Conservation (phyloP, 768 basidiomycete genomes). For the Lactifluus volemus region DNA sequence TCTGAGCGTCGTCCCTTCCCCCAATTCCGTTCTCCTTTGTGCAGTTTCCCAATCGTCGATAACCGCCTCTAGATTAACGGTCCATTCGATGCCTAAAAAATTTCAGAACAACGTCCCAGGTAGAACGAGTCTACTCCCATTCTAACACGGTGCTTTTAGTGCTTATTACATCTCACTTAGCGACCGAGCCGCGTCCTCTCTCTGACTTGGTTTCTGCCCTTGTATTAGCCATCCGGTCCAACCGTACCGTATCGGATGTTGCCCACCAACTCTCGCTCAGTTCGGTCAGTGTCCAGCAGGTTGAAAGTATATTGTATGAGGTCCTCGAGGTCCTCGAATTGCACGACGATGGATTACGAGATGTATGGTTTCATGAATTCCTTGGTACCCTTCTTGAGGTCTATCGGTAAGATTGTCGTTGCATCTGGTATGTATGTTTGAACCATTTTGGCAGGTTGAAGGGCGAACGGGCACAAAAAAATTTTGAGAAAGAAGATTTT, state of each 20-base stretch:
- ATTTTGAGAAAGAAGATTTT: slow-evolving; percentile 33
- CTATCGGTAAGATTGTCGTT: slow-evolving; percentile 26
- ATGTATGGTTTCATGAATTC: slow-evolving; percentile 41
- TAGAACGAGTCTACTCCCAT: slow-evolving; percentile 18
- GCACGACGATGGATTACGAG: slow-evolving; percentile 31
- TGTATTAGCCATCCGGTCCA: slow-evolving; percentile 39
- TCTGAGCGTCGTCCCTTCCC: slow-evolving; percentile 45
- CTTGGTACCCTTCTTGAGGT: slow-evolving; percentile 39
- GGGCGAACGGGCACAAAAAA: slow-evolving; percentile 23
- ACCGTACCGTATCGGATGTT: slow-evolving; percentile 50
- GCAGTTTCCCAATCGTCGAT: slow-evolving; percentile 31
- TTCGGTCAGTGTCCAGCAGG: slow-evolving; percentile 33
- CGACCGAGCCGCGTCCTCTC: slow-evolving; percentile 14
- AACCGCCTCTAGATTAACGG: slow-evolving; percentile 5
- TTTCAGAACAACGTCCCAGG: neutral
- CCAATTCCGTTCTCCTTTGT: slow-evolving; percentile 49
- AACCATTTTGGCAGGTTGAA: slow-evolving; percentile 26
- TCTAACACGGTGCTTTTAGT: neutral
- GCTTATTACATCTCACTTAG: slow-evolving; percentile 3
- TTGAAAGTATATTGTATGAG: slow-evolving; percentile 40
- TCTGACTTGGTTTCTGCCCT: slow-evolving; percentile 20
- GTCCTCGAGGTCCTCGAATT: slow-evolving; percentile 40
- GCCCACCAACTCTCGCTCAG: slow-evolving; percentile 44
- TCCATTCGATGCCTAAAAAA: slow-evolving; percentile 14
- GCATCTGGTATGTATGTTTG: neutral